Conservation (phyloP, 306 rosid species). For the Vigna angularis region DNA sequence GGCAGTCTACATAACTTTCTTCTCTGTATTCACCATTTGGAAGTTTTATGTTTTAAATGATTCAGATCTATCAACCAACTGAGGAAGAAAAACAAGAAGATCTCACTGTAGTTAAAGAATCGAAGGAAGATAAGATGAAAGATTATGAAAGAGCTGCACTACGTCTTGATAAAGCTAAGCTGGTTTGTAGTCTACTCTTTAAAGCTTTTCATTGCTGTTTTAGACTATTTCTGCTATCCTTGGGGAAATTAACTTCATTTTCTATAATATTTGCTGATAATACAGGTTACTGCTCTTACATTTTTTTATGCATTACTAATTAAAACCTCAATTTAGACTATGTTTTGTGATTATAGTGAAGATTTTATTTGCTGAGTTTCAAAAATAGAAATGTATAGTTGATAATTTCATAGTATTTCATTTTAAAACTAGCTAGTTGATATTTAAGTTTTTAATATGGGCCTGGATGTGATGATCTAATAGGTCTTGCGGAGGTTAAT, state of each 20-base stretch:
- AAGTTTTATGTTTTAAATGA: conserved; percentile 30
- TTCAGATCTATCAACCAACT: conserved; percentile 70
- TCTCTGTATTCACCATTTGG: conserved; percentile 21
- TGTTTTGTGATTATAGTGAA: conserved; percentile 16
- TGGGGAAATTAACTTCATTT: conserved; percentile 9
- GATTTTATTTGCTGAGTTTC: not conserved
- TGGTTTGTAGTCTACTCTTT: conserved; percentile 67
- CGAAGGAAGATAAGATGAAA: conserved; percentile 73
- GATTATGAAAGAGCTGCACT: conserved; percentile 79
- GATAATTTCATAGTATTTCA: conserved; percentile 39
- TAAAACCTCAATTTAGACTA: conserved; percentile 14
- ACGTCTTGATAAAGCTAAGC: conserved; percentile 68
- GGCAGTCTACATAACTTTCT: conserved; percentile 23
- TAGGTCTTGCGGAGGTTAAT: conserved; percentile 83
- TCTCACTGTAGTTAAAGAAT: conserved; percentile 60
- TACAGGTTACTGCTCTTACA: not conserved
- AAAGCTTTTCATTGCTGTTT: conserved; percentile 33
- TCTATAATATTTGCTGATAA: conserved; percentile 13
- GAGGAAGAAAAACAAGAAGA: conserved; percentile 65
- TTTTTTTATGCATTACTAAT: not conserved
- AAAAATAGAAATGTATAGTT: conserved; percentile 12
- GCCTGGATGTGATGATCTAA: conserved; percentile 36
- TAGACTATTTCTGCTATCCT: not conserved
- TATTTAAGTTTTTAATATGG: conserved; percentile 15
- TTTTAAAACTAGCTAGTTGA: conserved; percentile 20